Conservation (phyloP, 2,329 filamentous ascomycete species). For the Penicillium sp. region DNA sequence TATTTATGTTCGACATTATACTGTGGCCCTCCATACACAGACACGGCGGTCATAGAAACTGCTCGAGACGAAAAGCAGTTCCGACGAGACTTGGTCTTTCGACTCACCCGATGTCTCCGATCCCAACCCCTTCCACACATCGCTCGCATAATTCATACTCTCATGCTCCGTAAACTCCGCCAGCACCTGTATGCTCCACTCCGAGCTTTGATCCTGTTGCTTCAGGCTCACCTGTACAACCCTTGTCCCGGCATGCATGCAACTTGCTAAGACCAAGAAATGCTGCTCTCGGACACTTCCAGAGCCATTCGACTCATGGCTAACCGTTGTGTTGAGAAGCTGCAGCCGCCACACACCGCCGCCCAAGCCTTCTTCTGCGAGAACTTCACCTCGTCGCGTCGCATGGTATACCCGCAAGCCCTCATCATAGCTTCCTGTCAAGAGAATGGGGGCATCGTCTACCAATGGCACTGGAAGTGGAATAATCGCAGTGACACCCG, state of each 20-base stretch:
- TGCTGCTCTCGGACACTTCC: constrained; percentile 22
- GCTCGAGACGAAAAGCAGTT: constrained; percentile 48
- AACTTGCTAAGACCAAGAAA: constrained; percentile 74
- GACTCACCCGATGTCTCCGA: constrained; percentile 8
- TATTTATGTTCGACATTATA: constrained; percentile 19
- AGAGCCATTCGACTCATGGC: background rate
- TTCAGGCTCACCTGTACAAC: constrained; percentile 57
- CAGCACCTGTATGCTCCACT: constrained; percentile 68
- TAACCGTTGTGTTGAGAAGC: constrained; percentile 40
- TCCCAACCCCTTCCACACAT: constrained; percentile 47
- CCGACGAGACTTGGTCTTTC: constrained; percentile 10
- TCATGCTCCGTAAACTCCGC: constrained; percentile 80
- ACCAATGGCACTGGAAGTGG: constrained; percentile 58
- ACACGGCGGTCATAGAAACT: constrained; percentile 60
- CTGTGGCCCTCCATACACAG: constrained; percentile 50
- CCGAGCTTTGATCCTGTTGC: constrained; percentile 34
- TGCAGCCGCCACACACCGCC: constrained; percentile 90
- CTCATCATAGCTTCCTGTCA: constrained; percentile 95
- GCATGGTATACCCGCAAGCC: constrained; percentile 66
- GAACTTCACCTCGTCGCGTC: constrained; percentile 50
- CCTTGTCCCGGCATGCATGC: constrained; percentile 86
- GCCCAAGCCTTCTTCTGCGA: constrained; percentile 68
- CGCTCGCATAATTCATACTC: constrained; percentile 95
- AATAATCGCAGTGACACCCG: constrained; percentile 85
- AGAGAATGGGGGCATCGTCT: constrained; percentile 60